Evolutionary conservation across 441 rosid species (phyloP).

Genomic region (Corymbia calophylla): DNA sequence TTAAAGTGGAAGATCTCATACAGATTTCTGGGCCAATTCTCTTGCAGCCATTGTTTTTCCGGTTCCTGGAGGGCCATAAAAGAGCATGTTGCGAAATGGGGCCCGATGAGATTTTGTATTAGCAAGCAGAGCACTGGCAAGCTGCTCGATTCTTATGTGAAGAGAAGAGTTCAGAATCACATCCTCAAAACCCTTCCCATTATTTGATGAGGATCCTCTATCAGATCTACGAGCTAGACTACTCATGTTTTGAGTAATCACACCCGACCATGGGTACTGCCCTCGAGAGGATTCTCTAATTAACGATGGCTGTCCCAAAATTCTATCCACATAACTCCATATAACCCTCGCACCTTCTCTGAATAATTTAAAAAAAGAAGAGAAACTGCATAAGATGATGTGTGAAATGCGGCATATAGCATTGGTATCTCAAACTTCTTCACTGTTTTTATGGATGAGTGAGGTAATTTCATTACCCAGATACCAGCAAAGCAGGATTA

Average conservation of each 20-base stretch:
- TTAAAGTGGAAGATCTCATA: slow-evolving; percentile 25
- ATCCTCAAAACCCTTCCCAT: slow-evolving; percentile 80
- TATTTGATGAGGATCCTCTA: slow-evolving; percentile 29
- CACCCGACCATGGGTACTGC: slow-evolving; percentile 95
- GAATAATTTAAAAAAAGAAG: slow-evolving; percentile 3
- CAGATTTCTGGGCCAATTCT: slow-evolving; percentile 81
- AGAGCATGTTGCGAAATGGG: slow-evolving; percentile 89
- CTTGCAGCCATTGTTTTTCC: slow-evolving; percentile 99
- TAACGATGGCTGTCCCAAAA: slow-evolving; percentile 90
- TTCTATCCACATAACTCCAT: slow-evolving; percentile 96
- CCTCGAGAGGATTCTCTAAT: slow-evolving; percentile 95
- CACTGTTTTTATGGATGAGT: not conserved
- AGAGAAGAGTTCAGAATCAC: slow-evolving; percentile 85
- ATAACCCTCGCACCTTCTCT: slow-evolving; percentile 97
- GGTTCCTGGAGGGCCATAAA: slow-evolving; percentile 98
- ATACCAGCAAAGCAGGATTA: not conserved
- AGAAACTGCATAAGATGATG: not conserved
- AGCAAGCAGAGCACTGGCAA: slow-evolving; percentile 70
- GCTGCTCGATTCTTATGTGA: slow-evolving; percentile 68
- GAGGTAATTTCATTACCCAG: not conserved
- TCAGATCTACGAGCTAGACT: slow-evolving; percentile 27
- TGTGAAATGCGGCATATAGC: not conserved
- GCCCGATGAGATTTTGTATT: slow-evolving; percentile 92
- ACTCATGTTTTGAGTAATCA: slow-evolving; percentile 39
- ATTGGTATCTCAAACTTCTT: not conserved